These are phyloP conservation scores for Larix sibirica DNA, from an alignment of 83 land plant genomes.

Conservation along the genomic window DNA sequence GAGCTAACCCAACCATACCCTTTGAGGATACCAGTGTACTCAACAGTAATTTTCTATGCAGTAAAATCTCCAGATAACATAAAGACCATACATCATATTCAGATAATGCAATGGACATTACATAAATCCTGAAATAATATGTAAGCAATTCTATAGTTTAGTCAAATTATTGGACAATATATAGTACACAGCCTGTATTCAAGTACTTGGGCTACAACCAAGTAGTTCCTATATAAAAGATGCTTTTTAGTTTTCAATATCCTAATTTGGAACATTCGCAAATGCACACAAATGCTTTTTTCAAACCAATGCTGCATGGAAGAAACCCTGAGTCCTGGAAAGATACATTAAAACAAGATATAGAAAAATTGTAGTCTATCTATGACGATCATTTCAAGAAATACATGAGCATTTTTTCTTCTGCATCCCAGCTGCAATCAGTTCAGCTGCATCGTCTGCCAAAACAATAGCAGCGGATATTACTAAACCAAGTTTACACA, in stretches of 20 bases:
- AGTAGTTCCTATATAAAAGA: background rate
- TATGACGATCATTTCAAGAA: background rate
- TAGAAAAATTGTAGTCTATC: background rate
- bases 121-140: background rate
- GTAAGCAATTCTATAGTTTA: background rate
- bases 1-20: background rate
- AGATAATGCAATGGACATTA: background rate
- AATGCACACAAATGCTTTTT: background rate
- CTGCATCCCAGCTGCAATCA: background rate
- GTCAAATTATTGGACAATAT: background rate
- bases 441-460: slow-evolving; percentile 13
- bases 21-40: background rate
- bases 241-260: background rate
- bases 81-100: background rate
- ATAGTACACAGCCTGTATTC: background rate
- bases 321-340: slow-evolving; percentile 1
- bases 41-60: background rate
- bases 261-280: background rate
- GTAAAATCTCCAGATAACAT: background rate
- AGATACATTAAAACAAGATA: background rate
- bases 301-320: background rate
- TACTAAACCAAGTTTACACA: background rate
- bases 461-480: slow-evolving; percentile 1
- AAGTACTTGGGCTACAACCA: background rate
- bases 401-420: background rate